Evolutionary conservation across 495 filamentous ascomycete genomes (phyloP).

Genomic region (Pyrenula aspistea): DNA sequence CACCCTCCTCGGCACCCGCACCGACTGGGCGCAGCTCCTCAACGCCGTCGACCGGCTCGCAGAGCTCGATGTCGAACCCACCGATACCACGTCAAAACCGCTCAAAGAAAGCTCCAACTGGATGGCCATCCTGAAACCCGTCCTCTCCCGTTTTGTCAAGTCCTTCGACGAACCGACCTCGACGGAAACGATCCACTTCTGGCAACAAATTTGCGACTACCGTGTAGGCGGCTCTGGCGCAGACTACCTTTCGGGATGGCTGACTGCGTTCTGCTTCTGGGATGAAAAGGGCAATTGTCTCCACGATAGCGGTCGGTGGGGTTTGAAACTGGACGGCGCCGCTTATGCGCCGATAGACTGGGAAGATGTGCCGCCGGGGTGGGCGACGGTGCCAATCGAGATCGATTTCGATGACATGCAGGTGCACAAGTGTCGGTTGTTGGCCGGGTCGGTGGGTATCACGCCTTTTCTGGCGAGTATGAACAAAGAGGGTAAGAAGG

Average conservation of each 20-base stretch:
- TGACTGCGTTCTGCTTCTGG: slow-evolving; percentile 39
- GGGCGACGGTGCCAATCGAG: slow-evolving; percentile 22
- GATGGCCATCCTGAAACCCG: slow-evolving; percentile 11
- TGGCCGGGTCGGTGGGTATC: slow-evolving; percentile 24
- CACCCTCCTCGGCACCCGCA: slow-evolving; percentile 28
- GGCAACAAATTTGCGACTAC: slow-evolving; percentile 22
- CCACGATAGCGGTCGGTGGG: not conserved
- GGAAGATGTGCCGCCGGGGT: slow-evolving; percentile 20
- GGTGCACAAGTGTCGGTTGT: slow-evolving; percentile 20
- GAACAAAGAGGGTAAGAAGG: not conserved
- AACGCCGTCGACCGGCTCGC: slow-evolving; percentile 21
- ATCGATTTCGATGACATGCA: slow-evolving; percentile 14
- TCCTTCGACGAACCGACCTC: slow-evolving; percentile 15
- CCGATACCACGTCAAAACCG: slow-evolving; percentile 6
- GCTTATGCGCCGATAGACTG: slow-evolving; percentile 10
- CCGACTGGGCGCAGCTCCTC: slow-evolving; percentile 27
- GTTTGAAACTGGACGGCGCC: slow-evolving; percentile 8
- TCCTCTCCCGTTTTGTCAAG: slow-evolving; percentile 14
- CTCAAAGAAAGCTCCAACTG: too few relatives aligned
- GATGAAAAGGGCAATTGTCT: slow-evolving; percentile 22
- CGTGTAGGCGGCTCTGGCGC: slow-evolving; percentile 21
- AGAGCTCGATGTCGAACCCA: slow-evolving; percentile 25
- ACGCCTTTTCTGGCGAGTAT: slow-evolving; percentile 7
- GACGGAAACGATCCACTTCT: slow-evolving; percentile 21
- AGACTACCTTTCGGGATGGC: slow-evolving; percentile 26